Conservation (phyloP, 1,139 yeast species). For the Taphrina flavorubra region DNA sequence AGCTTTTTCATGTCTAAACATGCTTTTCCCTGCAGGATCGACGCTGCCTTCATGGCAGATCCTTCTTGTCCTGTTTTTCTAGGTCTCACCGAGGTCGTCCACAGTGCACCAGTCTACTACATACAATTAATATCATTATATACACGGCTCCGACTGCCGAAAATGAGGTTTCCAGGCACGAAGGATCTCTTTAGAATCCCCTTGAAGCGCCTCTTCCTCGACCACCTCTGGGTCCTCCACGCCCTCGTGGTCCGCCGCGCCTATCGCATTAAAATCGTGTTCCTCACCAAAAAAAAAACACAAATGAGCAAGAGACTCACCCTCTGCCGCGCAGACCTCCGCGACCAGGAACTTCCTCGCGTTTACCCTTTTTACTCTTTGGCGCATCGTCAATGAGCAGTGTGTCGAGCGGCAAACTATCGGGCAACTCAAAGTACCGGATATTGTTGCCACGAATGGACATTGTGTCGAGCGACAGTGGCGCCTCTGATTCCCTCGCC, state of each 20-base stretch:
- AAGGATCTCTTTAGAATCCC: conserved; percentile 45
- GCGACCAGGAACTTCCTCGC: conserved; percentile 47
- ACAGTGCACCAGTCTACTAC: background rate
- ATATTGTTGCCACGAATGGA: conserved; percentile 90
- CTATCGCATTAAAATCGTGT: conserved; percentile 45
- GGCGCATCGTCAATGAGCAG: conserved; percentile 68
- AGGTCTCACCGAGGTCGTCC: background rate
- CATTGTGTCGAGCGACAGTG: conserved; percentile 66
- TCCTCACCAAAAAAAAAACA: background rate
- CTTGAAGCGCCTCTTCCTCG: conserved; percentile 48
- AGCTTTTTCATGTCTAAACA: no score
- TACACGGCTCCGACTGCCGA: background rate
- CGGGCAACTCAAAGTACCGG: conserved; percentile 84
- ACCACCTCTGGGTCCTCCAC: conserved; percentile 50
- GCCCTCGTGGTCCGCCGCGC: conserved; percentile 45
- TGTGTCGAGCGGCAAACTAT: conserved; percentile 79
- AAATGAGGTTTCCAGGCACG: no score
- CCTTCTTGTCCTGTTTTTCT: background rate
- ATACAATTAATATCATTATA: background rate
- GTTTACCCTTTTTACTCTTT: conserved; percentile 52
- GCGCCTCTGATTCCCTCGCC: conserved; percentile 61
- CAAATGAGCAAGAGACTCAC: conserved; percentile 24
- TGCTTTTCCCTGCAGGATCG: no score
- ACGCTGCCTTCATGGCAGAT: no score
- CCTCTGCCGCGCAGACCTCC: conserved; percentile 42